These are phyloP conservation scores for Penicillium alfredii DNA, from an alignment of 495 filamentous ascomycete genomes.

Conservation along the genomic window DNA sequence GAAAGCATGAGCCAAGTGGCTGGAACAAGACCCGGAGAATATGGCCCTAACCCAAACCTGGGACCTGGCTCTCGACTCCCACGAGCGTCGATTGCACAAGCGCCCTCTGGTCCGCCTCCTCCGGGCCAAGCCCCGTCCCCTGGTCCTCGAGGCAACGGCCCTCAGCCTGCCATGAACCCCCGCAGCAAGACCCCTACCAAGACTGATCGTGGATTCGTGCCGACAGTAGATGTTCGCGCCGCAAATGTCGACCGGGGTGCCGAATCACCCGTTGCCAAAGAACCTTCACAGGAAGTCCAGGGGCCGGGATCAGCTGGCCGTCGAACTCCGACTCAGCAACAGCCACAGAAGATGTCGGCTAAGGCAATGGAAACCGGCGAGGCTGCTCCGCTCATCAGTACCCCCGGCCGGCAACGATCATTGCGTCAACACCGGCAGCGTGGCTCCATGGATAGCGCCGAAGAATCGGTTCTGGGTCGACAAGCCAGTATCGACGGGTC, in stretches of 20 bases:
- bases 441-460: conserved; percentile 40
- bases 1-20: conserved; percentile 43
- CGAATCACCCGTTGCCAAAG: conserved; percentile 51
- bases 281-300: conserved; percentile 40
- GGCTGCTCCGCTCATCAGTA: conserved; percentile 40
- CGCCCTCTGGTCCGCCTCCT: conserved; percentile 77
- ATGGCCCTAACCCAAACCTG: conserved; percentile 26
- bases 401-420: conserved; percentile 40
- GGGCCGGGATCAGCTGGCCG: conserved; percentile 48
- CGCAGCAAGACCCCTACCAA: conserved; percentile 58
- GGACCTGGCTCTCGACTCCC: conserved; percentile 59
- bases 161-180: conserved; percentile 33
- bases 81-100: conserved; percentile 62
- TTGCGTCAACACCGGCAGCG: conserved; percentile 38
- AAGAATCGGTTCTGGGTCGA: conserved; percentile 41
- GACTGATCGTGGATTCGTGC: conserved; percentile 42
- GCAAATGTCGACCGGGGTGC: conserved; percentile 42
- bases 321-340: conserved; percentile 55
- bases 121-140: conserved; percentile 81
- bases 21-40: conserved; percentile 28
- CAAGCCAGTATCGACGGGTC: conserved; percentile 42
- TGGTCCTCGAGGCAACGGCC: conserved; percentile 50
- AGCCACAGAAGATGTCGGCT: conserved; percentile 34
- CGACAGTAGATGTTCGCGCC: conserved; percentile 45
- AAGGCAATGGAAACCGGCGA: conserved; percentile 47